phyloP scores from a whole-genome alignment of 2,329 filamentous ascomycete genomes.

The Chrysoporthe deuterocubensis region DNA sequence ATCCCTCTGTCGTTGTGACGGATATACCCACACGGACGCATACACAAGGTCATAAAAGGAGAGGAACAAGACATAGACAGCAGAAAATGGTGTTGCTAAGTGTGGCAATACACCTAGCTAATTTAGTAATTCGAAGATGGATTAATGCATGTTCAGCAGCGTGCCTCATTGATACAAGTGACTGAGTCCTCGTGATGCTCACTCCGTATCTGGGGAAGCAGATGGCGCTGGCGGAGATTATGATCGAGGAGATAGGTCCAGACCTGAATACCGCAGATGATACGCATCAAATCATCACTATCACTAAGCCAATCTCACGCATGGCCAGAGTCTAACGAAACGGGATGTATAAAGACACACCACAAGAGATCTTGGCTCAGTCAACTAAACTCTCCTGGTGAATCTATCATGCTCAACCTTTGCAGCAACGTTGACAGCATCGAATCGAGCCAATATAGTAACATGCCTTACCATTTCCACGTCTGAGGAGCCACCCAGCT shows the following conservation, averaged over 20 bases:
- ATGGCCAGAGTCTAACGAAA: no score
- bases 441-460: no score
- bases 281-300: no score
- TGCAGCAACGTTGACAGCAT: no score
- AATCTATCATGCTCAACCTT: no score
- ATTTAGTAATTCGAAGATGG: background rate
- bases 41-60: background rate
- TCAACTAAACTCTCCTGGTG: no score
- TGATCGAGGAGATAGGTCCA: background rate
- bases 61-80: background rate
- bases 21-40: conserved; percentile 1
- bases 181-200: background rate
- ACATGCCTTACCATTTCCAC: no score
- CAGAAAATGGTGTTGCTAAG: background rate
- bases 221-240: background rate
- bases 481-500: no score
- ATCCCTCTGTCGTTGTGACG: background rate
- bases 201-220: background rate
- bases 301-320: no score
- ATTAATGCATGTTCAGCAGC: background rate
- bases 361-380: no score
- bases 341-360: no score
- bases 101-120: background rate
- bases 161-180: background rate
- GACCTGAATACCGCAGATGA: no score